These are phyloP conservation scores for Apiospora marii DNA, from an alignment of 2,329 filamentous ascomycete genomes.

Conservation along the genomic window DNA sequence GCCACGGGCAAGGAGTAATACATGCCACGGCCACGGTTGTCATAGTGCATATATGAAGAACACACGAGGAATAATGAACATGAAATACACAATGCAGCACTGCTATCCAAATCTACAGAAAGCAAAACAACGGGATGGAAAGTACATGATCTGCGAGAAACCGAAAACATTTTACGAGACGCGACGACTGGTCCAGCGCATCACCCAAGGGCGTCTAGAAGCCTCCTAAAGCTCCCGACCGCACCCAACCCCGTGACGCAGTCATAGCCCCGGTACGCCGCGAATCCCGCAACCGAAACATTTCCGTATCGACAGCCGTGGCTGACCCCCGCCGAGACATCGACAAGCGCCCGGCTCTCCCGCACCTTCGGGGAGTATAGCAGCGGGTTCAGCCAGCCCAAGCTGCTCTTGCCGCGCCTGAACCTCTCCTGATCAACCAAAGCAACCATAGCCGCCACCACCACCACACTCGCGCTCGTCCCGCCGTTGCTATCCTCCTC, in stretches of 20 bases:
- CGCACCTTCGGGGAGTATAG: constrained; percentile 50
- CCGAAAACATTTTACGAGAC: too few relatives aligned
- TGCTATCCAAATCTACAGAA: too few relatives aligned
- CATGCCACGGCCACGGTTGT: too few relatives aligned
- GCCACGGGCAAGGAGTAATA: too few relatives aligned
- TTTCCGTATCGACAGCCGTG: constrained; percentile 47
- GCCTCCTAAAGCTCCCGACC: constrained; percentile 49
- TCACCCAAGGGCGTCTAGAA: neutral
- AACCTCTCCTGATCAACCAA: constrained; percentile 71
- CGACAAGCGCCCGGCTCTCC: constrained; percentile 39
- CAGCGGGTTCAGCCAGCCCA: constrained; percentile 71
- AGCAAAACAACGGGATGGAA: too few relatives aligned
- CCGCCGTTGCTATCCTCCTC: constrained; percentile 45
- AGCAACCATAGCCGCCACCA: constrained; percentile 68
- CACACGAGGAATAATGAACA: too few relatives aligned
- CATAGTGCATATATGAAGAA: too few relatives aligned
- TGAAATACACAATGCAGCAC: too few relatives aligned
- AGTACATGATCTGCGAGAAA: too few relatives aligned
- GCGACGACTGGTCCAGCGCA: neutral
- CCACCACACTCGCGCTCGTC: constrained; percentile 65
- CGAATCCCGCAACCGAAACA: constrained; percentile 50
- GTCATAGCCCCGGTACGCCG: constrained; percentile 55
- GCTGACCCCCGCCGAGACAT: constrained; percentile 46
- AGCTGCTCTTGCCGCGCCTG: constrained; percentile 55
- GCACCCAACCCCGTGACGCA: constrained; percentile 59